A percentile compares a stretch with the other conserved stretches of the same genome.
These are phyloP conservation scores for Talaromyces borbonicus DNA, from an alignment of 495 filamentous ascomycete genomes.

Conservation along the genomic window DNA sequence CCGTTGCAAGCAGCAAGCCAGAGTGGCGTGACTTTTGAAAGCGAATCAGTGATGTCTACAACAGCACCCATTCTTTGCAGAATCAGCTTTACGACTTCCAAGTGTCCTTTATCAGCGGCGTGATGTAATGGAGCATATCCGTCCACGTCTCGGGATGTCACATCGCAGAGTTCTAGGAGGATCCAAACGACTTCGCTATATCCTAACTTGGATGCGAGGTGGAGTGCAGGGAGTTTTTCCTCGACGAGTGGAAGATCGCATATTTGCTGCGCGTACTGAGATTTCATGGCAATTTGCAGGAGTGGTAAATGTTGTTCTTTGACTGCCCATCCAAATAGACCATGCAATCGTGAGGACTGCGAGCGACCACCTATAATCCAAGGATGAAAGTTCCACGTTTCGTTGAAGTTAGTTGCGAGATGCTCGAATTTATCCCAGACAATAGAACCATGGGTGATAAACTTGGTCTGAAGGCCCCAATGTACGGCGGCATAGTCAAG, in stretches of 20 bases:
- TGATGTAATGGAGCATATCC: conserved; percentile 7
- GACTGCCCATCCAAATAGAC: conserved; percentile 18
- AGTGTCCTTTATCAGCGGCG: conserved; percentile 5
- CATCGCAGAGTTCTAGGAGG: neutral
- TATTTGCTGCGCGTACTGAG: neutral
- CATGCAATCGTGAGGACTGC: conserved; percentile 12
- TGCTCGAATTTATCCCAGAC: conserved; percentile 10
- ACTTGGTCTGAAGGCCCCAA: conserved; percentile 10
- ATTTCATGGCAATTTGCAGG: conserved; percentile 7
- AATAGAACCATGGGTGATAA: conserved; percentile 4
- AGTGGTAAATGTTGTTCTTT: conserved; percentile 14
- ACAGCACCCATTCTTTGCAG: neutral
- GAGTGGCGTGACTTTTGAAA: neutral
- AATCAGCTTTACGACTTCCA: neutral
- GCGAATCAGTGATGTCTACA: neutral
- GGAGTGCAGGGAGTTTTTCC: conserved; percentile 12
- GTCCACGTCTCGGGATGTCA: neutral
- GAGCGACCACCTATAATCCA: conserved; percentile 14
- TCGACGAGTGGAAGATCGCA: conserved; percentile 13
- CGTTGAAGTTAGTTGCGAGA: conserved; percentile 12
- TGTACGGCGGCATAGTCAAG: conserved; percentile 9
- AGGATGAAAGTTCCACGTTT: conserved; percentile 19
- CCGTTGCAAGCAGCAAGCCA: conserved; percentile 2
- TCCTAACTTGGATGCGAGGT: conserved; percentile 13
- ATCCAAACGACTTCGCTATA: neutral